phyloP scores from a whole-genome alignment of 2,329 filamentous ascomycete species.

The Fusarium anguioides region DNA sequence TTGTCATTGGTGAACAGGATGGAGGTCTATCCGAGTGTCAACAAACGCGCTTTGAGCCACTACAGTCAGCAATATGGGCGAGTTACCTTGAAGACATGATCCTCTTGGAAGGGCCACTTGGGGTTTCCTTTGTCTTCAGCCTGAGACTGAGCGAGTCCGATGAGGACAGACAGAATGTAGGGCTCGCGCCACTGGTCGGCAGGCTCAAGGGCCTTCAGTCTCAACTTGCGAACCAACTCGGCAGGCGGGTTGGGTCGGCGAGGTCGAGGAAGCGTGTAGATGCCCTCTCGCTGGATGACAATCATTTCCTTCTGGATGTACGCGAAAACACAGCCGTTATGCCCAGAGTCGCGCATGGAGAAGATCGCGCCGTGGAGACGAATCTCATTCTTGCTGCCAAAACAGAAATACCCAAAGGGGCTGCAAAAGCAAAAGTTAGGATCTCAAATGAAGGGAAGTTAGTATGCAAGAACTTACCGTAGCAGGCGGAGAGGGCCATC shows the following conservation, averaged over 20 bases:
- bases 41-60: not conserved
- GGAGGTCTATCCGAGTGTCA: slow-evolving; percentile 18
- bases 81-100: slow-evolving; percentile 32
- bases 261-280: slow-evolving; percentile 31
- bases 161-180: slow-evolving; percentile 40
- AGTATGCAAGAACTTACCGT: slow-evolving; percentile 12
- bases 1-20: slow-evolving; percentile 33
- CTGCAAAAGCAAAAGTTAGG: slow-evolving; percentile 1
- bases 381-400: slow-evolving; percentile 30
- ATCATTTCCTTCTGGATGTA: slow-evolving; percentile 42
- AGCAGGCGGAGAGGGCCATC: slow-evolving; percentile 32
- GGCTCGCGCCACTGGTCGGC: slow-evolving; percentile 37
- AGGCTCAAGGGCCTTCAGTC: slow-evolving; percentile 37
- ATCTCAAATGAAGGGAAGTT: accelerated
- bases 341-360: slow-evolving; percentile 11
- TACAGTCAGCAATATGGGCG: not conserved
- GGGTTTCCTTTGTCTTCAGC: slow-evolving; percentile 10
- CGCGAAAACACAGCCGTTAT: slow-evolving; percentile 29
- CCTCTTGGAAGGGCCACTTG: not conserved
- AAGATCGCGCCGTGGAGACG: slow-evolving; percentile 41
- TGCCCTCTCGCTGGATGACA: slow-evolving; percentile 26
- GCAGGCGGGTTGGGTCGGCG: slow-evolving; percentile 33
- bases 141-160: slow-evolving; percentile 42
- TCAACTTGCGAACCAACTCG: slow-evolving; percentile 19
- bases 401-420: slow-evolving; percentile 42